A percentile compares a stretch with the other conserved stretches of the same genome.
Conservation (phyloP, 2,329 filamentous ascomycete species). For the Calonectria pteridis region DNA sequence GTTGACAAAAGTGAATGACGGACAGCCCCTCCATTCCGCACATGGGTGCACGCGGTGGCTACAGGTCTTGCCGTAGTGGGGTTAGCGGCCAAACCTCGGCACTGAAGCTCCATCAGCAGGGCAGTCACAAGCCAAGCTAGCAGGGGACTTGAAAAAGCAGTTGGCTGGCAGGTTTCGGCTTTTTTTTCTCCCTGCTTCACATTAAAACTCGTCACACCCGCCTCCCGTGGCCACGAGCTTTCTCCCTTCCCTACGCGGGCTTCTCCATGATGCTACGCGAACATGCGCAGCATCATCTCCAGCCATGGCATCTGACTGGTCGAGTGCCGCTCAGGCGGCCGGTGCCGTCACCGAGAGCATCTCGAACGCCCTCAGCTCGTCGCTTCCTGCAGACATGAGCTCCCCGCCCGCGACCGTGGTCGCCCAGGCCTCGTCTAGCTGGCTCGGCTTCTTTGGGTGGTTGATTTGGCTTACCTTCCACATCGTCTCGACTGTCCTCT, state of each 20-base stretch:
- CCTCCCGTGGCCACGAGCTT: slow-evolving; percentile 21
- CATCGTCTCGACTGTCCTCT: slow-evolving; percentile 70
- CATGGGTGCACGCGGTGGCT: slow-evolving; percentile 38
- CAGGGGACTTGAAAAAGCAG: slow-evolving; percentile 32
- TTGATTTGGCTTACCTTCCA: slow-evolving; percentile 68
- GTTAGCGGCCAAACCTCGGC: slow-evolving; percentile 44
- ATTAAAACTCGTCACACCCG: slow-evolving; percentile 33
- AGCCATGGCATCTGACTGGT: slow-evolving; percentile 58
- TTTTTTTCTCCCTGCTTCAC: slow-evolving; percentile 38
- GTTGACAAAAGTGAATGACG: slow-evolving; percentile 19
- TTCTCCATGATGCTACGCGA: slow-evolving; percentile 53
- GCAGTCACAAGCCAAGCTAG: slow-evolving; percentile 45
- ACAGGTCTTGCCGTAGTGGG: slow-evolving; percentile 28
- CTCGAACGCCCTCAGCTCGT: slow-evolving; percentile 48
- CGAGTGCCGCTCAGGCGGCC: slow-evolving; percentile 52
- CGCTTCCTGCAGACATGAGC: slow-evolving; percentile 55
- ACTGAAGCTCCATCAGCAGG: slow-evolving; percentile 36
- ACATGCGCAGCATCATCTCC: slow-evolving; percentile 46
- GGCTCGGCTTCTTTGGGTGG: slow-evolving; percentile 69
- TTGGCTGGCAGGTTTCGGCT: slow-evolving; percentile 28
- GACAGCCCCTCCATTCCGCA: slow-evolving; percentile 40
- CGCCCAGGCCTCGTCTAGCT: slow-evolving; percentile 60
- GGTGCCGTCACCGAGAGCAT: slow-evolving; percentile 50
- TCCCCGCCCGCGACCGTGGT: slow-evolving; percentile 49
- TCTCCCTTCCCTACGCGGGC: slow-evolving; percentile 34